Evolutionary conservation across 78 protist species (phyloP).

Genomic region (Dictyostelium citrinum): DNA sequence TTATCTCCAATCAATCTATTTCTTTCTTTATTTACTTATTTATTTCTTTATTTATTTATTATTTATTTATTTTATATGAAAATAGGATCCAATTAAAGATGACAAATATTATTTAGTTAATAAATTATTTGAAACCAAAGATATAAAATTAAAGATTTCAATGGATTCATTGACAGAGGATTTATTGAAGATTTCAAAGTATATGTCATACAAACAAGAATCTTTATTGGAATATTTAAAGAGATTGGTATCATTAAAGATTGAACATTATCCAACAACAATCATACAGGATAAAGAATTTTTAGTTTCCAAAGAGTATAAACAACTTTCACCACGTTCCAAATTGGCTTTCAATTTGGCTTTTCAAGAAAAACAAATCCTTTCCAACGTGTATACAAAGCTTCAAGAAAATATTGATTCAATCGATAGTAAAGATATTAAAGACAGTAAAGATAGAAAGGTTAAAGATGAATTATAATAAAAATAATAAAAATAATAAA

Average conservation of each 20-base stretch:
- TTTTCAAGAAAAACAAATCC: slow-evolving; percentile 29
- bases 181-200: slow-evolving; percentile 47
- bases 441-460: not conserved
- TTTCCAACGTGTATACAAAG: not conserved
- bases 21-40: not conserved
- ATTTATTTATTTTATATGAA: not conserved
- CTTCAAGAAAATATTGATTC: slow-evolving; percentile 20
- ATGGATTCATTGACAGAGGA: slow-evolving; percentile 65
- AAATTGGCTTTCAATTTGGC: slow-evolving; percentile 14
- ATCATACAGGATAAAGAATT: slow-evolving; percentile 11
- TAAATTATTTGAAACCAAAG: slow-evolving; percentile 8
- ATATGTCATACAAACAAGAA: slow-evolving; percentile 21
- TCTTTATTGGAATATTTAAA: slow-evolving; percentile 8
- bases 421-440: not conserved
- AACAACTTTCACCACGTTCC: not conserved
- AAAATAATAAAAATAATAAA: not conserved
- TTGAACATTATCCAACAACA: slow-evolving; percentile 16
- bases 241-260: slow-evolving; percentile 5
- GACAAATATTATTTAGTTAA: slow-evolving; percentile 9
- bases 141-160: slow-evolving; percentile 20
- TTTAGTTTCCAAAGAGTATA: not conserved
- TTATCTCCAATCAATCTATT: no score
- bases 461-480: not conserved
- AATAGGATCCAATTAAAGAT: slow-evolving; percentile 29
- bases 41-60: not conserved